These are phyloP conservation scores for Salix purpurea DNA, from an alignment of 345 rosid species.

Conservation along the genomic window DNA sequence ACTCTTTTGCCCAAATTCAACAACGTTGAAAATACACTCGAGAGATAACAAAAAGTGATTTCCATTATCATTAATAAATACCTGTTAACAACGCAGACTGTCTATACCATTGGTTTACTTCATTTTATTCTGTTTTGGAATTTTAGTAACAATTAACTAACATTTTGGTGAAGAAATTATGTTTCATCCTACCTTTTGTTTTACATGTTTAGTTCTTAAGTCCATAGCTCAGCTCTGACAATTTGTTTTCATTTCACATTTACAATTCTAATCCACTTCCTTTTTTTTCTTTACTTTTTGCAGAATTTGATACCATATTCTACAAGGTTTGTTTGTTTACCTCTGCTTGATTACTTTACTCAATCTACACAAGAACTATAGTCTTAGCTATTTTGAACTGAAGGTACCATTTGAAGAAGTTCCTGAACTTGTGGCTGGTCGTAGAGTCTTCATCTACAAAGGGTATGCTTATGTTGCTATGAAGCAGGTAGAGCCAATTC, in stretches of 20 bases:
- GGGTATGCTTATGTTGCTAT: conserved; percentile 85
- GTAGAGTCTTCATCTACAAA: conserved; percentile 61
- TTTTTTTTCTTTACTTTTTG: conserved; percentile 28
- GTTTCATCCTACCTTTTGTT: too few species aligned
- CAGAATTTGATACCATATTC: conserved; percentile 56
- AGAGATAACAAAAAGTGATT: too few species aligned
- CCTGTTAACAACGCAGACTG: too few species aligned
- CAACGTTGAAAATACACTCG: too few species aligned
- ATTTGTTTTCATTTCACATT: conserved; percentile 12
- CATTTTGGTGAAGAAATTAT: too few species aligned
- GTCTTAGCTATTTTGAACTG: neutral
- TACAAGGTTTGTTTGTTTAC: conserved; percentile 56
- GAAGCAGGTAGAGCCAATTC: conserved; percentile 46
- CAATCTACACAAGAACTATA: neutral
- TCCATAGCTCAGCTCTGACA: neutral
- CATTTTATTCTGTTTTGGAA: neutral
- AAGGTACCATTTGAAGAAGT: conserved; percentile 98
- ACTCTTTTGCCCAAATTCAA: too few species aligned
- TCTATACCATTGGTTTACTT: neutral
- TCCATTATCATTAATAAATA: too few species aligned
- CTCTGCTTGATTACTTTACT: conserved; percentile 12
- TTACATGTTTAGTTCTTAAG: neutral
- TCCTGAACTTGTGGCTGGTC: conserved; percentile 84
- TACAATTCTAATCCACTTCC: neutral
- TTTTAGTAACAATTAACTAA: too few species aligned